Evolutionary conservation across 2,329 filamentous ascomycete genomes (phyloP), one percentile per base, ranked within the genome.

Genomic region (Ambrosiella cleistominuta): DNA sequence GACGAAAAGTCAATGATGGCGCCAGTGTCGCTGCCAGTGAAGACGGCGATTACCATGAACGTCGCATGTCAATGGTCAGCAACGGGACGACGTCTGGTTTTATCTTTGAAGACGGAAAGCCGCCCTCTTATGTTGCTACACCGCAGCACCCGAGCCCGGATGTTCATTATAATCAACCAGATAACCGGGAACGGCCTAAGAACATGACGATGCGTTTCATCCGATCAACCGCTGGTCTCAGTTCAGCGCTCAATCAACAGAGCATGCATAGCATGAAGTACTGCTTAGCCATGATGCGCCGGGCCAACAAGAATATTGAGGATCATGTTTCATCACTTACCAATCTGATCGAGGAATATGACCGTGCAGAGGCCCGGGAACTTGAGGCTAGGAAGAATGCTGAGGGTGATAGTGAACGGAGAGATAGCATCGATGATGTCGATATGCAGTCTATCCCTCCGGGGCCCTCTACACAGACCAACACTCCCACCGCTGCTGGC

Each of bases 171-270:
- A 54, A 15, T 12, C 56, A 47, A 38, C 57, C n/a, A 13, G 35
- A 39, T 49, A 37, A 38, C 13, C 57, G 45, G 12, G 54, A 44
- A 13, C 54, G 39, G 6, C 39, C 54, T 5, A 56, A 56, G 7
- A 61, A 58, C n/a, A 40, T 59, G 53, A 57, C 53, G 4, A 59
- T 57, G 60, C 82, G 89, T 12, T 74, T 96, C 15, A 86, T 95
- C 63, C 86, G 95, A 68, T 90, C 88, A 4, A 96, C 91, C 0
- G 95, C 89, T 0, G 91, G 89, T 0, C 77, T 97, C 0, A 89
- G 89, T 62, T 84, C 95, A 13, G 89, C 93, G 0, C 88, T 98
- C 78, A 94, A 86, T 65, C 85, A 94, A 15, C 85, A 93, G 65
- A 95, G 88, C 19, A 72, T 96, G 7, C 80, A 83, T 56, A 93